Conservation (phyloP, 1,139 yeast genomes). For the Pichia sp. region DNA sequence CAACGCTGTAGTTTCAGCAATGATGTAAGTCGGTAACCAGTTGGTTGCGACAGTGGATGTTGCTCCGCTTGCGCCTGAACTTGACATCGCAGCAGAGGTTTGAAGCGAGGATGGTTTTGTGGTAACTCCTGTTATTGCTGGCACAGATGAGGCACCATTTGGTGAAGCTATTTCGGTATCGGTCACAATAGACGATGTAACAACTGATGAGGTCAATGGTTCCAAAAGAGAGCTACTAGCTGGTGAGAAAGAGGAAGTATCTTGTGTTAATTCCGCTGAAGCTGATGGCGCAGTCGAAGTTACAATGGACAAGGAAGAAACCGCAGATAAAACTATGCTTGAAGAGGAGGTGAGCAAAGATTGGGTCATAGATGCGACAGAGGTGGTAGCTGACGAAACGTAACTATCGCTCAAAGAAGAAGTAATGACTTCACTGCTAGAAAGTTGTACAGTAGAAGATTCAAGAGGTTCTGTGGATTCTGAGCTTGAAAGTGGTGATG, state of each 20-base stretch:
- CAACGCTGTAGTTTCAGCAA: constrained; percentile 26
- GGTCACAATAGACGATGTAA: constrained; percentile 3
- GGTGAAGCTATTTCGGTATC: background rate
- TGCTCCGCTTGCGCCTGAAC: background rate
- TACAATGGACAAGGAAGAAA: background rate
- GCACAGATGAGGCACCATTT: background rate
- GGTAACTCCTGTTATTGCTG: background rate
- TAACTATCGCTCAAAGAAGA: no score
- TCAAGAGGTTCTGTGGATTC: no score
- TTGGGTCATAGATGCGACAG: background rate
- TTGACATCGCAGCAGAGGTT: background rate
- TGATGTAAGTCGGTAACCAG: constrained; percentile 46
- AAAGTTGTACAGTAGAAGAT: no score
- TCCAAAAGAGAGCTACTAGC: background rate
- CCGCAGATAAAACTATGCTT: no score
- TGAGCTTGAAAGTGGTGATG: no score
- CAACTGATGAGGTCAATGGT: background rate
- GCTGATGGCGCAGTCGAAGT: background rate
- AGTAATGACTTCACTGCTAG: no score
- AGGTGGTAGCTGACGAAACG: background rate
- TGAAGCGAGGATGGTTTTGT: background rate
- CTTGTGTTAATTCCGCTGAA: no score
- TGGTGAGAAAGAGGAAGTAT: background rate
- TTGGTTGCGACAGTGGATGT: background rate
- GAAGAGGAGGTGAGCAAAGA: no score